These are phyloP conservation scores for Pulveroboletus sp. DNA, from an alignment of 768 basidiomycete species.

Conservation along the genomic window DNA sequence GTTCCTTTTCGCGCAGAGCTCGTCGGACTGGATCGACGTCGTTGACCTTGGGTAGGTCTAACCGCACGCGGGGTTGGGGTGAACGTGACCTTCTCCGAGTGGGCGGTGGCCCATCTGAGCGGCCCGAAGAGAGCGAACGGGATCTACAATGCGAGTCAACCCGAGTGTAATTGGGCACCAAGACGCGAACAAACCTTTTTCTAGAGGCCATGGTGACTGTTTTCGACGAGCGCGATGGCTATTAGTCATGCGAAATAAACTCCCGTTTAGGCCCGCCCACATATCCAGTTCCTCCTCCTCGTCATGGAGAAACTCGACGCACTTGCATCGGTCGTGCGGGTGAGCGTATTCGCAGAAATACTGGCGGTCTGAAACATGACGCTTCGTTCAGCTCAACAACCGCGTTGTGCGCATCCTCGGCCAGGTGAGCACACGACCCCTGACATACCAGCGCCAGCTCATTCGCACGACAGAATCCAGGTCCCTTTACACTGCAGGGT, in stretches of 20 bases:
- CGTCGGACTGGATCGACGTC: slow-evolving; percentile 79
- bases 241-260: slow-evolving; percentile 11
- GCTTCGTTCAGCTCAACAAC: slow-evolving; percentile 54
- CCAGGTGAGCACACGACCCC: slow-evolving; percentile 48
- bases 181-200: slow-evolving; percentile 33
- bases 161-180: not conserved
- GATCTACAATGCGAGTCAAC: slow-evolving; percentile 37
- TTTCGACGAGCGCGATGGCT: too few species aligned
- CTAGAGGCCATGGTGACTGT: slow-evolving; percentile 39
- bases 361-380: not conserved
- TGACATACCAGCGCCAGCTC: not conserved
- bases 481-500: slow-evolving; percentile 88
- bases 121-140: slow-evolving; percentile 42
- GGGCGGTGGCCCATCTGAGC: slow-evolving; percentile 35
- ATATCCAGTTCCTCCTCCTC: not conserved
- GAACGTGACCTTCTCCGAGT: slow-evolving; percentile 44
- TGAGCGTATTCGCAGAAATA: slow-evolving; percentile 23
- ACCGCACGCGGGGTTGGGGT: slow-evolving; percentile 26
- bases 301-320: slow-evolving; percentile 51
- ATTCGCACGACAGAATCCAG: slow-evolving; percentile 62
- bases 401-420: slow-evolving; percentile 69
- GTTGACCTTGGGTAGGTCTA: slow-evolving; percentile 48
- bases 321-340: slow-evolving; percentile 53
- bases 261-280: not conserved
- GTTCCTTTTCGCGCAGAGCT: slow-evolving; percentile 76